Evolutionary conservation across 2,329 filamentous ascomycete species (phyloP), one percentile per base, ranked within the genome.

Genomic region (Clarireedia monteithiana): DNA sequence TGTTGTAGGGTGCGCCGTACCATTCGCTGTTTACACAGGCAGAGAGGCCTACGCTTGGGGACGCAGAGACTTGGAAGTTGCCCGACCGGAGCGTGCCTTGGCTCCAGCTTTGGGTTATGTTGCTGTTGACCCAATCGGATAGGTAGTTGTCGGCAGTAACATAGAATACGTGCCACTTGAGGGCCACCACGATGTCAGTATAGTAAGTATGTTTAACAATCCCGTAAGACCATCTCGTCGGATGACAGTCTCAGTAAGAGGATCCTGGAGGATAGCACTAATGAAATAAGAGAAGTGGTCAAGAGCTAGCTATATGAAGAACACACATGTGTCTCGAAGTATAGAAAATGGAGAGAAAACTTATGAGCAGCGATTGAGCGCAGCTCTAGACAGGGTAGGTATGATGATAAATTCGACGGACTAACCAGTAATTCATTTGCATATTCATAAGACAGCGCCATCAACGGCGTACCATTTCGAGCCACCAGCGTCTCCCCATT

Each of bases 101-200:
- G n/a, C 48, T 50, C 48, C 48, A 50, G 14, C 48, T 27, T 50
- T 50, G 34, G 2, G 34, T 39, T 50, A 50, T 50, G 20, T 50
- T 50, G n/a, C 48, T 50, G 10, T 50, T 39, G 10, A 39, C 24
- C 48, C 48, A 40, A 40, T 50, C 48, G 34, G 48, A 50, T 23
- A 39, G 17, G 23, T 40, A 50, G 17, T 50, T 24, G 24, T 50
- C 48, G 5, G 48, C 34, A 7, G 48, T 50, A 12, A 50, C 34
- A 26, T 50, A 50, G n/a, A 50, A 39, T 23, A 50, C 48, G 5
- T 50, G 34, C 48, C 48, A 50, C 48, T 50, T 50, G 6, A n/a
- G 17, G 14, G 6, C 12, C 17, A 9, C n/a, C 14, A 23, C 5
- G 12, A 23, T 5, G 34, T 50, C 24, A 40, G 48, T 39, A 50